Evolutionary conservation across 1,284 basidiomycete genomes (phyloP).

Genomic region (Apiotrichum sp.): DNA sequence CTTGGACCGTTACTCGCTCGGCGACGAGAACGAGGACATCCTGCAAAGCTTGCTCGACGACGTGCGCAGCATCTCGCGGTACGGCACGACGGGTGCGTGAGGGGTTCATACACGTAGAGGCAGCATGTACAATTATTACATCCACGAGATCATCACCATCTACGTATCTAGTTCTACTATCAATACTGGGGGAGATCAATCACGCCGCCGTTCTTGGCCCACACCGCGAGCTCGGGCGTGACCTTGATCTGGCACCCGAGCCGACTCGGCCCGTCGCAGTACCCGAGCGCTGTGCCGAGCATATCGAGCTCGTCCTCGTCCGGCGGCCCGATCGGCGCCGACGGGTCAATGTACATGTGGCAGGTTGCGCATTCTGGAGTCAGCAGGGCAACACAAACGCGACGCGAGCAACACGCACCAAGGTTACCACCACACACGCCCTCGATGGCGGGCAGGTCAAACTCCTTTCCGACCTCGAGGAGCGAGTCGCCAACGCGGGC

Average conservation of each 20-base stretch:
- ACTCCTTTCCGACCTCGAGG: constrained; percentile 36
- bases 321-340: constrained; percentile 29
- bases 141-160: no score
- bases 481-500: constrained; percentile 36
- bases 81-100: constrained; percentile 16
- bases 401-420: constrained; percentile 23
- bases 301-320: constrained; percentile 46
- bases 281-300: constrained; percentile 42
- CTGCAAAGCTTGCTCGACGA: constrained; percentile 36
- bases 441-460: constrained; percentile 43
- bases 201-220: constrained; percentile 35
- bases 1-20: constrained; percentile 36
- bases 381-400: not conserved
- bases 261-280: constrained; percentile 34
- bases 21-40: constrained; percentile 28
- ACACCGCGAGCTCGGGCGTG: constrained; percentile 33
- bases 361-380: constrained; percentile 46
- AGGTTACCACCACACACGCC: constrained; percentile 46
- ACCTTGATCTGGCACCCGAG: constrained; percentile 47
- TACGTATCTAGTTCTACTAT: not conserved
- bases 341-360: constrained; percentile 37
- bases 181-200: constrained; percentile 41
- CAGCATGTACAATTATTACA: not conserved
- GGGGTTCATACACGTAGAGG: no score
- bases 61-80: constrained; percentile 30